Base-by-base conservation (phyloP, 805 yeast genomes). In the Kodamaea hsintzibuensis region DNA sequence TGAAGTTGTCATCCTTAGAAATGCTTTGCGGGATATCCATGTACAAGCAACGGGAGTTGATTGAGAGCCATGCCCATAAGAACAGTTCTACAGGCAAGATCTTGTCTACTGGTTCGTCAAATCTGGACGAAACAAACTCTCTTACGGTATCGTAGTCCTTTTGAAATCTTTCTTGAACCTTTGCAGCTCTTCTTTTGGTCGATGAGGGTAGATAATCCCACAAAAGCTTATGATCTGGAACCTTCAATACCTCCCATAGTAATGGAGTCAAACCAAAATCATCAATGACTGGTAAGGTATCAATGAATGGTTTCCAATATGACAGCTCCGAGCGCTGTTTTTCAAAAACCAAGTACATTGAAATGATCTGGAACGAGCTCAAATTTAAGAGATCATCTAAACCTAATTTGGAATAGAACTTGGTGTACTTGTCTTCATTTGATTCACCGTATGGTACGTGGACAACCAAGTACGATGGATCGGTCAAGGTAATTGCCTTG, bases 11-110 rank as follows among this genome's bases (percentile, higher is more conserved):
- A 22, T 73, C 80, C 2, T 65, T 64, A 14, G 74, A 71, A 53
- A 79, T 78, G 37, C 80, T 78, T 47, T 80, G 76, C 1, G 88
- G 85, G 1, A 89, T 69, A 2, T 81, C 78, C 85, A 86, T 85
- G 66, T 91, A 92, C 5, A 93, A 74, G 67, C 98, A 93, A 71
- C 99, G 85, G 1, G 98, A 87, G 66, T 95, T 93, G 53, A 92
- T 89, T 62, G 93, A 85, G 62, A 89, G 77, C 96, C 97, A 93
- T 0, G 88, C 82, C 82, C 90, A 84, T 9, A 85, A 62, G 59
- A 35, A 53, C 10, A 9, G 16, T 14, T 50, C 25, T n/a, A 43
- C 13, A 13, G 48, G 48, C 12, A 50, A 22, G 5, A 18, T 25
- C 16, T 16, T 17, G 9, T 27, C 37, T 35, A 13, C 47, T 1